A percentile compares a stretch with the other conserved stretches of the same genome.
These are phyloP conservation scores for Conticribra weissflogii DNA, from an alignment of 108 stramenopile genomes.

Conservation along the genomic window DNA sequence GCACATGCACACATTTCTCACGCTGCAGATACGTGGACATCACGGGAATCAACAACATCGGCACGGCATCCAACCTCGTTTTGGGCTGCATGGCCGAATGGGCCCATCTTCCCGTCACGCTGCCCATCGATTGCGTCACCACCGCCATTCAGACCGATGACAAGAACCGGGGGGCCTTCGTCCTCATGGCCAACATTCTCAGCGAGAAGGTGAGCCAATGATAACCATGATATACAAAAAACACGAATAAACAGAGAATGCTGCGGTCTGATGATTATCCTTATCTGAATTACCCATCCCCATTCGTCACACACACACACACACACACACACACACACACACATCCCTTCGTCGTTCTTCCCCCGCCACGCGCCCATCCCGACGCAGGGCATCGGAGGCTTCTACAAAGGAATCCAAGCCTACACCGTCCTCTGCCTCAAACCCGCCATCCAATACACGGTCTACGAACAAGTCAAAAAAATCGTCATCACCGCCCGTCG, in stretches of 20 bases:
- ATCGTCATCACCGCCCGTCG: slow-evolving; percentile 42
- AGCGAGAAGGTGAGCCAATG: slow-evolving; percentile 53
- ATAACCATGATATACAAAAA: no score
- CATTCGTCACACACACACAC: no score
- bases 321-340: slow-evolving; percentile 4
- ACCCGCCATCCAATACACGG: slow-evolving; percentile 93
- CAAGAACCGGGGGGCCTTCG: slow-evolving; percentile 54
- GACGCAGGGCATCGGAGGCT: slow-evolving; percentile 64
- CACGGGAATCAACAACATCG: slow-evolving; percentile 38
- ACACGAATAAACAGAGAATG: no score
- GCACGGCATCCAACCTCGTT: slow-evolving; percentile 47
- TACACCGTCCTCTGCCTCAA: slow-evolving; percentile 90
- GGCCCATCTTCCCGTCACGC: slow-evolving; percentile 88
- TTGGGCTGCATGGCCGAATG: slow-evolving; percentile 83
- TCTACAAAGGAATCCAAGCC: slow-evolving; percentile 91
- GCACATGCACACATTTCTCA: no score
- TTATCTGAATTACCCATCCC: no score
- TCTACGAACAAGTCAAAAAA: slow-evolving; percentile 87
- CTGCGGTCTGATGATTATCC: no score
- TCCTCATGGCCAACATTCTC: slow-evolving; percentile 60
- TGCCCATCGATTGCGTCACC: slow-evolving; percentile 85
- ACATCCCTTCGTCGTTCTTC: neutral
- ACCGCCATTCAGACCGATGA: slow-evolving; percentile 77
- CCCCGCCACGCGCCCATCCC: no score
- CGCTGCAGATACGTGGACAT: slow-evolving; percentile 36